Conservation (phyloP, 2,329 filamentous ascomycete genomes). For the Beauveria sp. region DNA sequence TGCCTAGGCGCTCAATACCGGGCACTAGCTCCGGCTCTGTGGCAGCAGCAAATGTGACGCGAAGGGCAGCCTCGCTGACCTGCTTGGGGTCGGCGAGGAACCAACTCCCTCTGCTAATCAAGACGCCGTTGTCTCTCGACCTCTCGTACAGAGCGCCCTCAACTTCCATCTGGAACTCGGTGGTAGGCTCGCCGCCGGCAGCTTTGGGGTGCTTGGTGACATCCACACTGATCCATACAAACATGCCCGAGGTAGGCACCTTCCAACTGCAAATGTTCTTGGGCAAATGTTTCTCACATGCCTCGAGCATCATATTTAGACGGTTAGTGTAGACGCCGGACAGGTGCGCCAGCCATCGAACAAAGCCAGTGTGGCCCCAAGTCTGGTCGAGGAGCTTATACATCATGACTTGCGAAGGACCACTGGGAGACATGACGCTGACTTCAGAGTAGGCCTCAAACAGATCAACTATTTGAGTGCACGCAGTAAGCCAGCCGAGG, state of each 20-base stretch:
- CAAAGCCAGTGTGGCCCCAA: constrained; percentile 83
- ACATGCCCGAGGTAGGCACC: constrained; percentile 77
- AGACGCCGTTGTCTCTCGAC: constrained; percentile 61
- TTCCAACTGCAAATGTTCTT: constrained; percentile 64
- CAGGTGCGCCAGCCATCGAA: constrained; percentile 75
- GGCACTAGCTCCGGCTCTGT: constrained; percentile 19
- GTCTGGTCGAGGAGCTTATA: constrained; percentile 79
- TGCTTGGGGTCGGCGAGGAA: constrained; percentile 62
- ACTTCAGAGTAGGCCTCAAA: constrained; percentile 71
- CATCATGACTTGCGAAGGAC: constrained; percentile 68
- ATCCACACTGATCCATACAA: constrained; percentile 66
- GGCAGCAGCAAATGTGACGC: constrained; percentile 76
- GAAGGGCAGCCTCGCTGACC: constrained; percentile 64
- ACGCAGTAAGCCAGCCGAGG: constrained; percentile 75
- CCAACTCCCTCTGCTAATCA: constrained; percentile 75
- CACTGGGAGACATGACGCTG: constrained; percentile 69
- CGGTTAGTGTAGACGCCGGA: constrained; percentile 67
- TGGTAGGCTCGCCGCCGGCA: neutral
- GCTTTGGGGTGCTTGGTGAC: constrained; percentile 52
- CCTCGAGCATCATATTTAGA: constrained; percentile 61
- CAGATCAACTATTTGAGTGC: constrained; percentile 67
- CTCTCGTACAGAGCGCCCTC: constrained; percentile 74
- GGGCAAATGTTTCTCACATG: constrained; percentile 67
- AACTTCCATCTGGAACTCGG: constrained; percentile 34
- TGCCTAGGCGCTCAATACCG: constrained; percentile 8